Evolutionary conservation across 768 basidiomycete genomes (phyloP).

Genomic region (Lepiota venenata): DNA sequence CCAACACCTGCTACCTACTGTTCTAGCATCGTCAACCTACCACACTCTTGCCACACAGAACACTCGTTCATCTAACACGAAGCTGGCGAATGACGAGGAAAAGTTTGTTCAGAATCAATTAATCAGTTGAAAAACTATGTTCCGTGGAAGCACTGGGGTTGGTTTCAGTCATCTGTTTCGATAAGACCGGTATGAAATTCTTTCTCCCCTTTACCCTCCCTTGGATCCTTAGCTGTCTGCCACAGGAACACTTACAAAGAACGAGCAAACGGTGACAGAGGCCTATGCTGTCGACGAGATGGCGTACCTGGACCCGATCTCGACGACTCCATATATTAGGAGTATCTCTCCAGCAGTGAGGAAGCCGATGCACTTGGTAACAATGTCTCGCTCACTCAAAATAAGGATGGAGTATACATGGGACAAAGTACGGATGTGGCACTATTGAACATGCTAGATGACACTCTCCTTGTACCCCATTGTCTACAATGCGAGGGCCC

Average conservation of each 20-base stretch:
- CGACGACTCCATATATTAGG: constrained; percentile 30
- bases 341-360: constrained; percentile 61
- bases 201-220: neutral
- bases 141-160: constrained; percentile 93
- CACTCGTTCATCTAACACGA: no score
- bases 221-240: constrained; percentile 7
- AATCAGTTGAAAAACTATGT: constrained; percentile 93
- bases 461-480: no score
- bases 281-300: constrained; percentile 86
- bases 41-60: no score
- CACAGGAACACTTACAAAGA: constrained; percentile 89
- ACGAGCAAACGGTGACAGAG: constrained; percentile 93
- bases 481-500: no score
- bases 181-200: constrained; percentile 76
- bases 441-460: constrained; percentile 72
- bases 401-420: constrained; percentile 69
- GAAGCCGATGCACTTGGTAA: constrained; percentile 85
- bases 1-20: no score
- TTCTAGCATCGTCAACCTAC: no score
- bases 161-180: constrained; percentile 94
- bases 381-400: constrained; percentile 63
- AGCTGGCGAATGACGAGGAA: no score
- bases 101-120: no score
- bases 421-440: constrained; percentile 96
- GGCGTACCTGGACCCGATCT: constrained; percentile 57